Conservation (phyloP, 2,329 filamentous ascomycete species). For the Thelonectria blattea region DNA sequence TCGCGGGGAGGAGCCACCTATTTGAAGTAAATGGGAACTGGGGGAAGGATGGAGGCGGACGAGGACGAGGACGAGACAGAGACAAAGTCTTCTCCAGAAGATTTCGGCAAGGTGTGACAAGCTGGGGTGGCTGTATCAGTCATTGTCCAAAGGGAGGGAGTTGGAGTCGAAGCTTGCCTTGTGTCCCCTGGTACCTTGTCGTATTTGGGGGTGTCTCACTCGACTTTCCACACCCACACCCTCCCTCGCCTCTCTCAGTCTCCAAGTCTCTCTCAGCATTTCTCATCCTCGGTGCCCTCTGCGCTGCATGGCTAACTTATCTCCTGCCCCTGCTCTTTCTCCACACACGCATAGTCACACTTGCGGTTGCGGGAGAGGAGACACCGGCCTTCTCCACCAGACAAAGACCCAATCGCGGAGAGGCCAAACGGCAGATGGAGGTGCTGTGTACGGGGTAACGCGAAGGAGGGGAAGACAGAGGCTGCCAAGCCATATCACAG, state of each 20-base stretch:
- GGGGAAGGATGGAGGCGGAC: constrained; percentile 8
- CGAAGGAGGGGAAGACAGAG: constrained; percentile 19
- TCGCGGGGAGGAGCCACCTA: constrained; percentile 34
- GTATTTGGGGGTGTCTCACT: constrained; percentile 4
- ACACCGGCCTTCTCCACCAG: constrained; percentile 13
- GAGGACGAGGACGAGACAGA: neutral
- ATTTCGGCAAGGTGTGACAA: neutral
- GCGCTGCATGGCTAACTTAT: neutral
- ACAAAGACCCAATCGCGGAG: constrained; percentile 28
- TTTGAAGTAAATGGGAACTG: constrained; percentile 22
- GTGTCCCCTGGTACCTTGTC: neutral
- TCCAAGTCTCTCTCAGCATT: neutral
- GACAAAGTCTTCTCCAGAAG: constrained; percentile 12
- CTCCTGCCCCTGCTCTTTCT: constrained; percentile 1
- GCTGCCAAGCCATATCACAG: constrained; percentile 16
- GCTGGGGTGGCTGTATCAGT: constrained; percentile 9
- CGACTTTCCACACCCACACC: constrained; percentile 14
- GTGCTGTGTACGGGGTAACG: constrained; percentile 15
- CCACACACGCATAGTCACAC: constrained; percentile 15
- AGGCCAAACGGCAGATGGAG: constrained; percentile 21
- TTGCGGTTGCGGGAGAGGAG: constrained; percentile 6
- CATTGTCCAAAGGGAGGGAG: constrained; percentile 8
- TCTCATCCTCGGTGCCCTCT: constrained; percentile 18
- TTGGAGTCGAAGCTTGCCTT: constrained; percentile 13
- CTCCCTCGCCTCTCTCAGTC: constrained; percentile 6